Evolutionary conservation across 2,329 filamentous ascomycete species (phyloP).

Genomic region (Emergomyces orientalis): DNA sequence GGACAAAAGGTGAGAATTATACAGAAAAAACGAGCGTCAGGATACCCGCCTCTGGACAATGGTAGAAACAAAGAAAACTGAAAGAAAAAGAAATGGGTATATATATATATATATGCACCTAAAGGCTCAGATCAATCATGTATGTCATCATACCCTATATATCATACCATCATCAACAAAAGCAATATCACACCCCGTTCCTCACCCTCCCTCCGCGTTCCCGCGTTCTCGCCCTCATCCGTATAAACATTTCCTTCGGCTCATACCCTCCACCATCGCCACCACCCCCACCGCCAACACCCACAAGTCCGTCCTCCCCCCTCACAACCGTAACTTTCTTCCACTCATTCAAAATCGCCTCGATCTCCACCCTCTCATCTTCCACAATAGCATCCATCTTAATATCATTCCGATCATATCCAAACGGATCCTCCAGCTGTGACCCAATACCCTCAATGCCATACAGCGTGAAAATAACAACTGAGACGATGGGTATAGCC

Average conservation of each 20-base stretch:
- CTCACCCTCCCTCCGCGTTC: constrained; percentile 2
- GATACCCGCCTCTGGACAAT: background rate
- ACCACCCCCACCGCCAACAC: background rate
- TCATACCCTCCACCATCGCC: constrained; percentile 16
- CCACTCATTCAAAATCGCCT: constrained; percentile 52
- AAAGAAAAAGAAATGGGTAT: background rate
- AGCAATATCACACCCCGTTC: background rate
- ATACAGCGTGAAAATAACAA: constrained; percentile 56
- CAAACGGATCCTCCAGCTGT: constrained; percentile 58
- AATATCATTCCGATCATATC: constrained; percentile 57
- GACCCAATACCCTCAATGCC: constrained; percentile 55
- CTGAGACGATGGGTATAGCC: constrained; percentile 48
- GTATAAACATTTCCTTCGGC: constrained; percentile 27
- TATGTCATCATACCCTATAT: background rate
- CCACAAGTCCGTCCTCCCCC: constrained; percentile 9
- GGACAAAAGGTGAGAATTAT: background rate
- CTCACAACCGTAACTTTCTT: constrained; percentile 24
- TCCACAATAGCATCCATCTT: constrained; percentile 58
- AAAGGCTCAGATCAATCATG: background rate
- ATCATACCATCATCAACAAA: background rate
- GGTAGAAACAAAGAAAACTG: background rate
- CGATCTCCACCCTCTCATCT: constrained; percentile 50
- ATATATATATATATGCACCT: background rate
- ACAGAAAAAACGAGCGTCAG: background rate
- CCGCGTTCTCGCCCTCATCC: constrained; percentile 12